Evolutionary conservation across 768 basidiomycete species (phyloP), one percentile per base, ranked within the genome.

Genomic region (Lanmaoa pseudosensibilis): DNA sequence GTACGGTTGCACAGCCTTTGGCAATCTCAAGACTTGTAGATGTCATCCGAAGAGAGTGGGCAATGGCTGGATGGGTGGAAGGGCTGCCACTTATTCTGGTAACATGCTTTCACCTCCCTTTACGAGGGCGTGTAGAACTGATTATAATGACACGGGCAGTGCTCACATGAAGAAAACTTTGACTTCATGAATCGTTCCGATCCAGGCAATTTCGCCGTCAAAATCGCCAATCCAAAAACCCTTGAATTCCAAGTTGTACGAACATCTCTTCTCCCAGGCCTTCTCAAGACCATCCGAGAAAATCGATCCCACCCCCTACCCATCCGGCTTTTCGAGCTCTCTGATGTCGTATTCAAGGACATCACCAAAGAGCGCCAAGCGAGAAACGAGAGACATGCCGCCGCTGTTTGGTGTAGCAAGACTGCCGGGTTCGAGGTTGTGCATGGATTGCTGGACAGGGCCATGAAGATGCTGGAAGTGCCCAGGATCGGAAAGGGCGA

Each of bases 121-220:
- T 46, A 27, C 2, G 41, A 23, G 16, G 21, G 37, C 23, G 2
- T 23, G n/a, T n/a, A 44, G 27, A 38, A 19, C 51, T 66, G 40
- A 70, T 21, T 10, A 40, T 9, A 0, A 7, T 39, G 34, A 47
- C 27, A 27, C 56, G 25, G 43, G 41, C 65, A 98, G 94, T 99
- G 96, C 75, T 98, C 96, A 12, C 94, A 94, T 66, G 96, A 98
- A 73, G 97, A 99, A 76, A 98, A 98, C 77, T 99, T 98, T 68
- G 88, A 85, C 48, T 94, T 86, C 79, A 80, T 99, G 59, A 97
- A 97, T 76, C 88, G 87, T 56, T 67, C 77, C 32, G 96, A 98
- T 72, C 88, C 92, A 61, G 86, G 86, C 39, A 82, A 82, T 36
- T 81, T 83, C 21, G 96, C 90, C 1, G 86, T 98, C 59, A 90